Evolutionary conservation across 2,329 filamentous ascomycete species (phyloP).

Genomic region (Exophiala bonariae): DNA sequence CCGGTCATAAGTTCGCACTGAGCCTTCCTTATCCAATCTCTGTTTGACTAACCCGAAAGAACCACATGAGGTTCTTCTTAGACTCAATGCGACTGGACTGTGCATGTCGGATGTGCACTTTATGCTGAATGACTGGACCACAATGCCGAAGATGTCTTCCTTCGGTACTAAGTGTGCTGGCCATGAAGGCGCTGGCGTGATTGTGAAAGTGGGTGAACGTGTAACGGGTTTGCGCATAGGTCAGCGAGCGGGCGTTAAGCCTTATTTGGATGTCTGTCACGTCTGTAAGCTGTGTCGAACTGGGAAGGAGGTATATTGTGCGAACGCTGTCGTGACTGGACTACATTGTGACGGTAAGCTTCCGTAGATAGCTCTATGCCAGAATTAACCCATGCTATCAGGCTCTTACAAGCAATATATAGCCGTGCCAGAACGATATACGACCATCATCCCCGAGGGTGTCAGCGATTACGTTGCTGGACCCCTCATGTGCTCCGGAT

Average conservation of each 20-base stretch:
- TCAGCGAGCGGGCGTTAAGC: constrained; percentile 55
- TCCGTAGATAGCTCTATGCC: constrained; percentile 9
- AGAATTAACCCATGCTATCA: constrained; percentile 9
- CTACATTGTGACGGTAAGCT: constrained; percentile 34
- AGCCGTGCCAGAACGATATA: constrained; percentile 55
- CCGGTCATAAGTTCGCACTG: constrained; percentile 18
- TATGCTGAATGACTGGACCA: constrained; percentile 55
- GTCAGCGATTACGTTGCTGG: constrained; percentile 56
- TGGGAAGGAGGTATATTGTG: constrained; percentile 56
- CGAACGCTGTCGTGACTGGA: constrained; percentile 45
- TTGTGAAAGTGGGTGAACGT: constrained; percentile 56
- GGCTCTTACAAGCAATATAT: constrained; percentile 62
- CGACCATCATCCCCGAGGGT: constrained; percentile 55
- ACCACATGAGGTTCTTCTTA: constrained; percentile 56
- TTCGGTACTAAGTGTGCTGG: constrained; percentile 48
- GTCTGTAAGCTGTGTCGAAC: constrained; percentile 52
- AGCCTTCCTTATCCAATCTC: background rate
- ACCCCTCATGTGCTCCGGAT: constrained; percentile 60
- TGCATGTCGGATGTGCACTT: constrained; percentile 61
- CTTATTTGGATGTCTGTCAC: constrained; percentile 52
- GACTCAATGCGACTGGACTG: constrained; percentile 58
- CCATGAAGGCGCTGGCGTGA: constrained; percentile 59
- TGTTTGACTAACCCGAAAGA: constrained; percentile 35
- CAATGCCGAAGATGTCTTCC: constrained; percentile 44
- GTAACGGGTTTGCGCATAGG: constrained; percentile 56